phyloP scores from a whole-genome alignment of 108 stramenopile genomes.

The Pseudonitzschia delicatissima region DNA sequence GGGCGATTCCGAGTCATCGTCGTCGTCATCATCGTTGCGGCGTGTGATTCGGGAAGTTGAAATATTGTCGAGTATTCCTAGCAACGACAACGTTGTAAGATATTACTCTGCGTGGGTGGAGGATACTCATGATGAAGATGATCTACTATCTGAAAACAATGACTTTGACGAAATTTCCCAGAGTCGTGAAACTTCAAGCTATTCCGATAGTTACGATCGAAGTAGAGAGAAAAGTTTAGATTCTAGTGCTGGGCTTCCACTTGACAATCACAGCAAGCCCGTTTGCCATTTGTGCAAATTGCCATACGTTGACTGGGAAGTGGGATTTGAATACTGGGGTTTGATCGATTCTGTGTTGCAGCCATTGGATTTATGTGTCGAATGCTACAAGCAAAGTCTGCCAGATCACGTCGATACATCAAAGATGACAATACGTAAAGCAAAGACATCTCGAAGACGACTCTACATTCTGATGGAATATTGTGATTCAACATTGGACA shows the following conservation, averaged over 20 bases:
- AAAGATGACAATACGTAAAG: constrained; percentile 35
- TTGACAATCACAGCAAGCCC: not conserved
- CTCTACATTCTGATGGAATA: constrained; percentile 51
- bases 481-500: constrained; percentile 28
- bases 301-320: constrained; percentile 40
- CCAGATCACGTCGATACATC: constrained; percentile 31
- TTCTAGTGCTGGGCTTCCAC: not conserved
- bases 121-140: constrained; percentile 10
- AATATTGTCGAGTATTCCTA: constrained; percentile 31
- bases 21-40: not conserved
- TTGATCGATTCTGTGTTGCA: constrained; percentile 47
- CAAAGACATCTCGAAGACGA: constrained; percentile 16
- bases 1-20: not conserved
- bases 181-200: not conserved
- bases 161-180: not conserved
- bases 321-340: constrained; percentile 42
- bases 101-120: constrained; percentile 45
- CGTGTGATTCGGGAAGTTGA: constrained; percentile 41
- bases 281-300: constrained; percentile 37
- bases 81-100: constrained; percentile 39
- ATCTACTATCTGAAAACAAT: constrained; percentile 6
- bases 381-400: constrained; percentile 41
- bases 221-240: not conserved
- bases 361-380: constrained; percentile 41
- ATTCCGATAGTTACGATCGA: not conserved